Evolutionary conservation across 768 basidiomycete genomes (phyloP).

Genomic region (Sarcodon aspratus): DNA sequence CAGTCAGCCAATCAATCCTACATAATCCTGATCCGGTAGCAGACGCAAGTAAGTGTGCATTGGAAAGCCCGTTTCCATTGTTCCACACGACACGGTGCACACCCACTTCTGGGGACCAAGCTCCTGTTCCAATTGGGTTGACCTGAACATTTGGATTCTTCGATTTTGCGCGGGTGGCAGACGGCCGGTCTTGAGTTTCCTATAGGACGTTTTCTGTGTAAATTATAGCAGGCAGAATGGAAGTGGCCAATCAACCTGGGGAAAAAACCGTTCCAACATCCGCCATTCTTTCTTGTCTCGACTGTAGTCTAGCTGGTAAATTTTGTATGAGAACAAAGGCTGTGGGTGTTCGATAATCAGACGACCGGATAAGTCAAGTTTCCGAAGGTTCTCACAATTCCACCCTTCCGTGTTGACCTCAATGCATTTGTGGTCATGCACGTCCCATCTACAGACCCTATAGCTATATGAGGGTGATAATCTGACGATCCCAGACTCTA

Average conservation of each 20-base stretch:
- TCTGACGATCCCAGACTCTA: slow-evolving; percentile 71
- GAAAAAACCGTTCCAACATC: slow-evolving; percentile 81
- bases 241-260: slow-evolving; percentile 35
- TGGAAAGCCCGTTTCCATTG: slow-evolving; percentile 51
- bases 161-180: slow-evolving; percentile 23
- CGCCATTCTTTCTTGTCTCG: slow-evolving; percentile 63
- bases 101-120: slow-evolving; percentile 73
- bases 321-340: slow-evolving; percentile 70
- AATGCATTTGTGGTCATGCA: slow-evolving; percentile 66
- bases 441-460: slow-evolving; percentile 76
- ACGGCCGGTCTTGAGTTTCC: slow-evolving; percentile 39
- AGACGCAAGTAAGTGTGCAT: slow-evolving; percentile 54
- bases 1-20: slow-evolving; percentile 70
- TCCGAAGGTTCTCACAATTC: slow-evolving; percentile 40
- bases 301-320: slow-evolving; percentile 85
- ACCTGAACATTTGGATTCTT: slow-evolving; percentile 9
- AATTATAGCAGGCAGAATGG: slow-evolving; percentile 1
- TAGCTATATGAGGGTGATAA: slow-evolving; percentile 77
- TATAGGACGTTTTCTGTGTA: slow-evolving; percentile 11
- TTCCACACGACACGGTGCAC: slow-evolving; percentile 82
- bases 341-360: slow-evolving; percentile 15
- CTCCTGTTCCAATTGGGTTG: slow-evolving; percentile 36
- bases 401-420: slow-evolving; percentile 53
- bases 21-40: slow-evolving; percentile 80
- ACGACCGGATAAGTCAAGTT: not conserved